These are phyloP conservation scores for Hypomyces rosellus DNA, from an alignment of 2,329 filamentous ascomycete genomes.

Conservation along the genomic window DNA sequence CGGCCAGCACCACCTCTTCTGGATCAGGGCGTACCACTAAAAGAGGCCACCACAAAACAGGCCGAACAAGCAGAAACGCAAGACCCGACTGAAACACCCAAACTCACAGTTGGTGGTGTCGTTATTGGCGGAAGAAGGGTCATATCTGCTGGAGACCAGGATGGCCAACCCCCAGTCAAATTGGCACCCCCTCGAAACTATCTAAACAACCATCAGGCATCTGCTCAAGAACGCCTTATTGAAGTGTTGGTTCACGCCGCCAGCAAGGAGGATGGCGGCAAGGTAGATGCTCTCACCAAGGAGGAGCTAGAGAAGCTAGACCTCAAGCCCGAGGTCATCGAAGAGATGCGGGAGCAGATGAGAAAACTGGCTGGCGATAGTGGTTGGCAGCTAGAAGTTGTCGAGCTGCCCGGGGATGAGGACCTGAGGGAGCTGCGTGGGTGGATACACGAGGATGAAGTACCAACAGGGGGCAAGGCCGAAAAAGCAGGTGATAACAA, in stretches of 20 bases:
- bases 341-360: constrained; percentile 62
- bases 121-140: constrained; percentile 46
- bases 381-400: constrained; percentile 74
- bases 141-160: constrained; percentile 40
- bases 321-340: constrained; percentile 59
- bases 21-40: constrained; percentile 26
- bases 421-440: constrained; percentile 60
- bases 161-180: constrained; percentile 40
- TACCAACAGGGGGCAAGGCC: constrained; percentile 19
- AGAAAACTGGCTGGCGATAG: constrained; percentile 62
- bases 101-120: constrained; percentile 46
- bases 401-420: constrained; percentile 56
- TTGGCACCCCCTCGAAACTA: constrained; percentile 39
- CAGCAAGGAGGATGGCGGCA: constrained; percentile 53
- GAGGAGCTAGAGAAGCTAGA: constrained; percentile 64
- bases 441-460: constrained; percentile 55
- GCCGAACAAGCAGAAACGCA: background rate
- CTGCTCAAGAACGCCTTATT: constrained; percentile 17
- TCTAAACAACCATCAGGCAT: constrained; percentile 2
- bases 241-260: constrained; percentile 41
- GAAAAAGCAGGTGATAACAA: constrained; percentile 11
- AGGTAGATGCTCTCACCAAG: constrained; percentile 53
- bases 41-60: constrained; percentile 15
- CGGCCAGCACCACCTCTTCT: constrained; percentile 25
- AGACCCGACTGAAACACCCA: background rate